These are phyloP conservation scores for Conticribra guillardii DNA, from an alignment of 108 stramenopile genomes.

Conservation along the genomic window DNA sequence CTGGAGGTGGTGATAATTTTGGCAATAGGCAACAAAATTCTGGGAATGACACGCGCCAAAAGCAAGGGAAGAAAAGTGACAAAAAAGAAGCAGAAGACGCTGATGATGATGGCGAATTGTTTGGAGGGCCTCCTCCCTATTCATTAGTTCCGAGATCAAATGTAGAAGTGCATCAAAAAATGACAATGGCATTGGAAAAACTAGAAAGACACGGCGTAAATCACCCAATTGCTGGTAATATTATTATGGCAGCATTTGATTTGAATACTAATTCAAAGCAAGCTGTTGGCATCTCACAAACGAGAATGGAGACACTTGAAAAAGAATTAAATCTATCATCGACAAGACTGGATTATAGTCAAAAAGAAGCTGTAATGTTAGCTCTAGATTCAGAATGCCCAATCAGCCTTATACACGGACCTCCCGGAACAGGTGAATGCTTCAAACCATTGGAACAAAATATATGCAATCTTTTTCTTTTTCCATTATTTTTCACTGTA, in stretches of 20 bases:
- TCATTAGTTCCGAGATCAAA: slow-evolving; percentile 73
- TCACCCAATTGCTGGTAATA: slow-evolving; percentile 71
- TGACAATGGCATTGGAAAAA: slow-evolving; percentile 63
- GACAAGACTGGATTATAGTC: slow-evolving; percentile 70
- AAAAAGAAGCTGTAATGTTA: slow-evolving; percentile 78
- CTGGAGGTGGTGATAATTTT: slow-evolving; percentile 28
- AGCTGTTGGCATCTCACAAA: slow-evolving; percentile 8
- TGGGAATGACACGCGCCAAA: slow-evolving; percentile 14
- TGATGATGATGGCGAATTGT: slow-evolving; percentile 47
- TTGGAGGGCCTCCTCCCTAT: slow-evolving; percentile 57
- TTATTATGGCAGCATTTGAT: slow-evolving; percentile 71
- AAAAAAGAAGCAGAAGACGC: slow-evolving; percentile 33
- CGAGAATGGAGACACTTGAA: slow-evolving; percentile 31
- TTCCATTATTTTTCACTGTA: neutral
- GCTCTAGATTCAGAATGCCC: slow-evolving; percentile 59
- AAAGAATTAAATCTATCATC: slow-evolving; percentile 33
- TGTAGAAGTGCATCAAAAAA: slow-evolving; percentile 76
- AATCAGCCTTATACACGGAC: slow-evolving; percentile 83
- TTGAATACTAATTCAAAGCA: slow-evolving; percentile 7
- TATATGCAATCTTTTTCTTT: neutral
- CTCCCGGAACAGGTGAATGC: slow-evolving; percentile 73
- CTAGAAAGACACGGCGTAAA: slow-evolving; percentile 62
- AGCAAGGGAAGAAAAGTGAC: slow-evolving; percentile 33
- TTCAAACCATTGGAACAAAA: neutral
- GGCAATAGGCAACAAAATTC: slow-evolving; percentile 10